phyloP scores from a whole-genome alignment of 2,329 filamentous ascomycete genomes.

The Dryadomyces quercivorus region DNA sequence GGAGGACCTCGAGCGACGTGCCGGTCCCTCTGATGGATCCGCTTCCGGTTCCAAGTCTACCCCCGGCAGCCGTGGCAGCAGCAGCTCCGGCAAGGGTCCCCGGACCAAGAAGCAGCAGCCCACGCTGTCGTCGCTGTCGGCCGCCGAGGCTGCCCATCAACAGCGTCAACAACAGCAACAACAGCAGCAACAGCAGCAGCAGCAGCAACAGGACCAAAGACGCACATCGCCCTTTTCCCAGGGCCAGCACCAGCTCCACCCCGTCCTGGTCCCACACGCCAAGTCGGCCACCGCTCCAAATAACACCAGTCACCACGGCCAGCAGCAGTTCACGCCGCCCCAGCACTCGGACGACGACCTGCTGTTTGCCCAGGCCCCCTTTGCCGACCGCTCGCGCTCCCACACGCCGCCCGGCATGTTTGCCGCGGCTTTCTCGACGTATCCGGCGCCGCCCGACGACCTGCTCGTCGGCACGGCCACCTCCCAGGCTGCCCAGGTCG shows the following conservation, averaged over 20 bases:
- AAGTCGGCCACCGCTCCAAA: conserved; percentile 17
- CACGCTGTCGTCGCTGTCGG: conserved; percentile 12
- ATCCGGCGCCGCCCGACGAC: conserved; percentile 31
- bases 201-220: neutral
- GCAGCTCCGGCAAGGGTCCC: conserved; percentile 6
- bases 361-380: conserved; percentile 42
- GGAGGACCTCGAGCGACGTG: conserved; percentile 72
- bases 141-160: conserved; percentile 11
- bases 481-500: conserved; percentile 16
- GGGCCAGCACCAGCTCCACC: conserved; percentile 16
- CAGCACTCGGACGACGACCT: conserved; percentile 51
- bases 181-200: conserved; percentile 9
- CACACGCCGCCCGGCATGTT: conserved; percentile 57
- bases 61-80: neutral
- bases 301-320: conserved; percentile 23
- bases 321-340: conserved; percentile 47
- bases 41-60: conserved; percentile 20
- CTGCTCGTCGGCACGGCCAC: conserved; percentile 35
- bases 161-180: conserved; percentile 14
- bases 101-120: conserved; percentile 29
- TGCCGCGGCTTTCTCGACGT: conserved; percentile 35
- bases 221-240: conserved; percentile 8
- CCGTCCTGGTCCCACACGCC: conserved; percentile 20
- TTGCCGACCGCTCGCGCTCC: conserved; percentile 56
- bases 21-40: conserved; percentile 32